Evolutionary conservation across 306 rosid species (phyloP), one percentile per base, ranked within the genome.

Genomic region (Quercus aquifolioides): DNA sequence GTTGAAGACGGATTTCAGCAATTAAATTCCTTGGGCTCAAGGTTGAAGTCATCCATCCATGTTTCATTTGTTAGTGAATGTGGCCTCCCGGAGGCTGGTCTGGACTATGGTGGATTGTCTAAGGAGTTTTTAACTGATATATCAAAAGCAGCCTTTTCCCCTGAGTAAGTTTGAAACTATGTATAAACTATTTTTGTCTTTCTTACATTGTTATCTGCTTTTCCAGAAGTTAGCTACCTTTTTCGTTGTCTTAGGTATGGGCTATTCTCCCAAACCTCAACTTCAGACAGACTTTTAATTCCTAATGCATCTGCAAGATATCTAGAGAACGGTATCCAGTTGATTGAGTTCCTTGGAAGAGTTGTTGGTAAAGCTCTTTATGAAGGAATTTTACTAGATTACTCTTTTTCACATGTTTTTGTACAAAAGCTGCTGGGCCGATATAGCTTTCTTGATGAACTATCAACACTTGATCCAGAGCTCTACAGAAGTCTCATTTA

Each of bases 291-390:
- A 76, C 95, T 91, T 85, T 87, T 95, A 58, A 88, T 91, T 77
- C 99, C 98, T 51, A 90, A 87, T 83, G 57, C 90, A 71, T 90
- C 99, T 30, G 99, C 99, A 73, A 92, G 91, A 88, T 87, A 84
- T 84, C 83, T 92, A 77, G 98, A 91, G 67, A 95, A 90, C 80
- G 99, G 98, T 83, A 85, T 92, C 87, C 98, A 88, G 85, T 92
- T 95, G 97, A 95, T 95, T 83, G 99, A 95, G 79, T 95, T 92
- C 89, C 96, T 95, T 72, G 99, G 99, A 86, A 88, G 98, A 88
- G 90, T 95, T 70, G 99, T 95, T 57, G 99, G 98, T 25, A 95
- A 95, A 92, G 98, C 99, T 83, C 92, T 95, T 35, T 95, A 95
- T 83, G 99, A 95, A 88, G 99, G 98, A 80, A 93, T 95, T 82